Evolutionary conservation across 2,329 filamentous ascomycete species (phyloP).

Genomic region (Rhynchosporium graminicola): DNA sequence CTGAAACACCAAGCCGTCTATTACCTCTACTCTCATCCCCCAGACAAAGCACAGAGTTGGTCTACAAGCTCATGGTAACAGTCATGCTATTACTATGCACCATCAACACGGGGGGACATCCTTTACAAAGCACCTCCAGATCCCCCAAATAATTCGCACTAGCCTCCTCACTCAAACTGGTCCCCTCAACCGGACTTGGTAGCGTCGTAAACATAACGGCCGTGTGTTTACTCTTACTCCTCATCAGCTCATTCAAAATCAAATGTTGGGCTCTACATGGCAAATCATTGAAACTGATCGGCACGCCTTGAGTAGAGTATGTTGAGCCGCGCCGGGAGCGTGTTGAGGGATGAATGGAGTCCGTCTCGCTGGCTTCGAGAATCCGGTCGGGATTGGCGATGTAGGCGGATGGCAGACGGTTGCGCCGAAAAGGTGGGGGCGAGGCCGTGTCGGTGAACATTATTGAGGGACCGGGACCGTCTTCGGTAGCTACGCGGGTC

Average conservation of each 20-base stretch:
- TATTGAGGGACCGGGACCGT: conserved; percentile 67
- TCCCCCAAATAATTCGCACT: conserved; percentile 76
- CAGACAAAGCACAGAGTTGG: neutral
- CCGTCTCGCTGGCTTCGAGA: conserved; percentile 26
- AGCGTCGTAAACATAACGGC: conserved; percentile 83
- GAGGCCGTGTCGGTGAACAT: conserved; percentile 64
- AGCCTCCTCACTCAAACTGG: conserved; percentile 66
- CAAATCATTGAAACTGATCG: conserved; percentile 83
- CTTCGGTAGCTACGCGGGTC: conserved; percentile 65
- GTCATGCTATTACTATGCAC: conserved; percentile 90
- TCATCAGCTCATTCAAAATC: conserved; percentile 83
- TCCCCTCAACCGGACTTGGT: conserved; percentile 78
- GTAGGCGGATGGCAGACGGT: conserved; percentile 37
- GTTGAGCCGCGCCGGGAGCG: conserved; percentile 43
- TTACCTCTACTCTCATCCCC: neutral
- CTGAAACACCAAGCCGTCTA: neutral
- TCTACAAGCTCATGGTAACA: conserved; percentile 71
- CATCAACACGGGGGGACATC: conserved; percentile 72
- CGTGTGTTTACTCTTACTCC: conserved; percentile 65
- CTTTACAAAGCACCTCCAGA: conserved; percentile 75
- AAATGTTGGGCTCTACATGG: conserved; percentile 83
- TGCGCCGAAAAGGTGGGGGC: conserved; percentile 28
- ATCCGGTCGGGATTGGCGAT: conserved; percentile 25
- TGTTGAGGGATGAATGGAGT: neutral
- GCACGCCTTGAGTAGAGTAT: conserved; percentile 61